Base-by-base conservation (phyloP, 331 rosid genomes). In the Malus hybrid region DNA sequence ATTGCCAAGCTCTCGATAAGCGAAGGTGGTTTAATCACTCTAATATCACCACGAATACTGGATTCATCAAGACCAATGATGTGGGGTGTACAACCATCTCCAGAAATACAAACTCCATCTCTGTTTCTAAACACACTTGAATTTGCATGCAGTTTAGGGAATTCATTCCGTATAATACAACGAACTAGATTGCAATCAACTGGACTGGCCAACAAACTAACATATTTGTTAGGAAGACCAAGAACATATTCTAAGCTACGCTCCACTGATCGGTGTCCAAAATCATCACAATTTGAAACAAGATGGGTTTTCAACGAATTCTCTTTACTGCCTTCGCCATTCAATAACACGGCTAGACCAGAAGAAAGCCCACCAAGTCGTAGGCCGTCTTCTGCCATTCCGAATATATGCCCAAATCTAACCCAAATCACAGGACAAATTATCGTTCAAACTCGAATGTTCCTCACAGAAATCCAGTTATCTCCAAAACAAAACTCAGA, bases 341-440 rank as follows among this genome's bases (percentile, higher is more conserved):
- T 84, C 84, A 94, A 81, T 83, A 94, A 82, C 67, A 94, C 91
- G n/a, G 97, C 96, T 87, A 94, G 80, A 62, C 99, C 99, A 85
- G 99, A 91, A 84, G 93, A 90, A 84, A 85, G 89, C 84, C 97
- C 99, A 85, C 91, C 87, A 78, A 87, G 64, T 19, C 93, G 88
- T 31, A 62, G 92, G 86, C 87, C 74, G 73, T 87, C 96, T 78
- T 88, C 99, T 44, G 86, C 92, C 97, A 94, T 92, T 78, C 56
- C 73, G 69, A 79, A 79, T 83, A 71, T 29, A 61, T 76, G 64
- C 73, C 88, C 84, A 81, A 79, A 83, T 28, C 69, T 57, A 73
- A 73, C 44, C 62, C 85, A 78, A 69, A n/a, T 29, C 67, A 62
- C 69, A 71, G 74, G 84, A 82, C 78, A 59, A 19, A 50, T 39